These are phyloP conservation scores for Sporothrix luriei DNA, from an alignment of 2,329 filamentous ascomycete genomes.

Conservation along the genomic window DNA sequence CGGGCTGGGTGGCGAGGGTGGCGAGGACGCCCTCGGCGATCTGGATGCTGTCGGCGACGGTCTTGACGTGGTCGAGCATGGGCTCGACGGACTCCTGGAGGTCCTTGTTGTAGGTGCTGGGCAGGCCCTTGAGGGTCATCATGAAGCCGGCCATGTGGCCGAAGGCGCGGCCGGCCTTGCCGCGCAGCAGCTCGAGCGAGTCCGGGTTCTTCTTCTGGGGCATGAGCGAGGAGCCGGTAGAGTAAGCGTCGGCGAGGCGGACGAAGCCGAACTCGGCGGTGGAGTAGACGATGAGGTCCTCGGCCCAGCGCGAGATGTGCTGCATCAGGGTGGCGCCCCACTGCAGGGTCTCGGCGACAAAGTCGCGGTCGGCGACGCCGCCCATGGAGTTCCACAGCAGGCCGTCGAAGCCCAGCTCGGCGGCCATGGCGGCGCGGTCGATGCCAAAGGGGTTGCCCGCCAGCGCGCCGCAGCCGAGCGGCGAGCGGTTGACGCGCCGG, in stretches of 20 bases:
- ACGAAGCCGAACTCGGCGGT: slow-evolving; percentile 76
- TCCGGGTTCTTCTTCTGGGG: slow-evolving; percentile 85
- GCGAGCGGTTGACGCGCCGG: slow-evolving; percentile 70
- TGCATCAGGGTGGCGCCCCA: slow-evolving; percentile 78
- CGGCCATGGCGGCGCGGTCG: slow-evolving; percentile 75
- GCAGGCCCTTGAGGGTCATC: slow-evolving; percentile 71
- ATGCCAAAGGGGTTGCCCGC: slow-evolving; percentile 82
- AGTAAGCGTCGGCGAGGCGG: slow-evolving; percentile 75
- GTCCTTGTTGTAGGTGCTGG: slow-evolving; percentile 87
- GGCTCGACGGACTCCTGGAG: slow-evolving; percentile 85
- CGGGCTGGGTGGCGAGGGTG: slow-evolving; percentile 68
- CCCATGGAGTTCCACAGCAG: slow-evolving; percentile 77
- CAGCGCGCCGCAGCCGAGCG: slow-evolving; percentile 74
- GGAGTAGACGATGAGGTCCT: slow-evolving; percentile 84
- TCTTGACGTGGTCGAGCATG: slow-evolving; percentile 83
- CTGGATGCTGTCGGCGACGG: slow-evolving; percentile 75
- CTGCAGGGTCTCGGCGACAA: slow-evolving; percentile 78
- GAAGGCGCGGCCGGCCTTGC: slow-evolving; percentile 74
- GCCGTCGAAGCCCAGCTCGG: slow-evolving; percentile 78
- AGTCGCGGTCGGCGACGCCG: slow-evolving; percentile 76
- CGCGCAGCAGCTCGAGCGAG: slow-evolving; percentile 69
- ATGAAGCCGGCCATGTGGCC: slow-evolving; percentile 81
- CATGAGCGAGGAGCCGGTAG: slow-evolving; percentile 75
- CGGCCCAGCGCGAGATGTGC: slow-evolving; percentile 77
- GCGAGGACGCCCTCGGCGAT: slow-evolving; percentile 80